Evolutionary conservation across 2,329 filamentous ascomycete species (phyloP).

Genomic region (Scopulariopsis brevicaulis): DNA sequence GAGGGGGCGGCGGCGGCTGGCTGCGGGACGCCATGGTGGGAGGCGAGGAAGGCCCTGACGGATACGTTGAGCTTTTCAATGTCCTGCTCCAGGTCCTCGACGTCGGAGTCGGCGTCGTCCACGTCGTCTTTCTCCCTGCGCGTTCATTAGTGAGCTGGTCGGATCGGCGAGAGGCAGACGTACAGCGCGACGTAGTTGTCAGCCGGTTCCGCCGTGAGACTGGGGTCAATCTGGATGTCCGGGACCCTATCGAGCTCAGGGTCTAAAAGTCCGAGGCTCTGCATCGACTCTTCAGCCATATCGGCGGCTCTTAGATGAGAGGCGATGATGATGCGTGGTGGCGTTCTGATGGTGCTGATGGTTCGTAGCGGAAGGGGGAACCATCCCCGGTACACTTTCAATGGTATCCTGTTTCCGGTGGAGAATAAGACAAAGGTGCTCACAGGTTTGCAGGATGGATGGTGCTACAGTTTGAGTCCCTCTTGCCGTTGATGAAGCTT

Average conservation of each 20-base stretch:
- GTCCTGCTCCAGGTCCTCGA: constrained; percentile 29
- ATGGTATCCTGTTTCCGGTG: background rate
- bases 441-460: background rate
- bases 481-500: background rate
- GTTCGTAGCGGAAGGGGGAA: background rate
- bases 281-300: background rate
- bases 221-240: background rate
- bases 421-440: background rate
- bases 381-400: background rate
- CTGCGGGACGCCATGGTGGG: constrained; percentile 18
- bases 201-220: background rate
- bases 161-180: background rate
- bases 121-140: constrained; percentile 12
- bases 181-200: constrained; percentile 1
- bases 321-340: background rate
- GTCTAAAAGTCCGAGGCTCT: background rate
- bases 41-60: constrained; percentile 26
- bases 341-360: background rate
- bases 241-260: constrained; percentile 1
- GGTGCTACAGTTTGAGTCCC: too few relatives aligned
- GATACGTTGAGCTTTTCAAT: constrained; percentile 30
- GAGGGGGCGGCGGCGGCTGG: constrained; percentile 9
- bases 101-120: constrained; percentile 31
- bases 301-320: background rate
- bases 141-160: background rate